phyloP scores from a whole-genome alignment of 257 asterid species.

The Plantago major region DNA sequence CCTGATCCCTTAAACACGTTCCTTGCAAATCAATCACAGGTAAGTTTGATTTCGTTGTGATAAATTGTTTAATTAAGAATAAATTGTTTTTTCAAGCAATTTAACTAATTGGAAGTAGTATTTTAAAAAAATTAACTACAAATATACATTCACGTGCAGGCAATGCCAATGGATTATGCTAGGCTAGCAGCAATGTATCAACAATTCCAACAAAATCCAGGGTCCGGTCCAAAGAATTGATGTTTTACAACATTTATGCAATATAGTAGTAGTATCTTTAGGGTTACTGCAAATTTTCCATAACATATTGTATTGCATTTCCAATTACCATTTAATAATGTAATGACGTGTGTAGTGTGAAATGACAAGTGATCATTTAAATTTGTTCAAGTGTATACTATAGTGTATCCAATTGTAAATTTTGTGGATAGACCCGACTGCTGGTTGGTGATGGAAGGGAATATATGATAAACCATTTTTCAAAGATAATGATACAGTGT shows the following conservation, averaged over 20 bases:
- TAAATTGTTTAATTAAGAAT: too few species aligned
- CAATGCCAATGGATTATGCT: slow-evolving; percentile 56
- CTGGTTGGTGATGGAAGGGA: too few species aligned
- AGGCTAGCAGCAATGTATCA: slow-evolving; percentile 68
- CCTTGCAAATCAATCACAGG: slow-evolving; percentile 65
- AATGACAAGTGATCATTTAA: too few species aligned
- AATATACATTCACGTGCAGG: slow-evolving; percentile 34
- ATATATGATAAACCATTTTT: too few species aligned
- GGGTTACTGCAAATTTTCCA: neutral
- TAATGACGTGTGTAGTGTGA: neutral
- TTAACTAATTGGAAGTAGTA: too few species aligned
- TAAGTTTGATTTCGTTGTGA: slow-evolving; percentile 19
- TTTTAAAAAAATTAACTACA: neutral
- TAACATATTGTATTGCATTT: neutral
- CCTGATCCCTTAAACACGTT: slow-evolving; percentile 48
- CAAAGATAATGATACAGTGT: too few species aligned
- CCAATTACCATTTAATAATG: neutral
- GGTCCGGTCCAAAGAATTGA: slow-evolving; percentile 29
- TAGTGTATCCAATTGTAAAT: too few species aligned
- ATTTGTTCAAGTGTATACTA: too few species aligned
- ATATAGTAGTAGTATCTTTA: neutral
- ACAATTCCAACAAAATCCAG: slow-evolving; percentile 50
- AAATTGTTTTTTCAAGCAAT: too few species aligned
- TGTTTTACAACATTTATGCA: neutral
- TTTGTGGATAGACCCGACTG: too few species aligned